Evolutionary conservation across 805 yeast genomes (phyloP).

Genomic region (Candida rishiriensis): DNA sequence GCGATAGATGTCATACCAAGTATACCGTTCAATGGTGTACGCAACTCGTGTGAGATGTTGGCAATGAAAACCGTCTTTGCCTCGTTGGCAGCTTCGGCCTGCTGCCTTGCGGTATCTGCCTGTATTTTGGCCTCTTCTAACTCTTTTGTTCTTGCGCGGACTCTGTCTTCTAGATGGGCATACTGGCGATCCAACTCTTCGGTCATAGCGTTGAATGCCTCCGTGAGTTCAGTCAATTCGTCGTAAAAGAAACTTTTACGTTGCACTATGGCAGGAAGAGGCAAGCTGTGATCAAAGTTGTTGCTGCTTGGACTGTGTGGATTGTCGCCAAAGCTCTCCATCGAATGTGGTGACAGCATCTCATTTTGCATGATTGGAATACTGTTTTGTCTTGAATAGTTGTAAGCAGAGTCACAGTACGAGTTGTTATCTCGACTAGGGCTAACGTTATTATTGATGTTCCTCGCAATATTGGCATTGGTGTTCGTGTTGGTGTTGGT

Average conservation of each 20-base stretch:
- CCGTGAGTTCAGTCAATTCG: slow-evolving; percentile 83
- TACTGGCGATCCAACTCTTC: slow-evolving; percentile 84
- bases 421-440: neutral
- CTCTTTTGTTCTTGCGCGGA: slow-evolving; percentile 78
- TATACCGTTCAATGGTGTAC: slow-evolving; percentile 95
- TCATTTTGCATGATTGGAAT: no score
- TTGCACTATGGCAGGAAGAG: slow-evolving; percentile 21
- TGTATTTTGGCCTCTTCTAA: slow-evolving; percentile 81
- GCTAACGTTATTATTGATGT: neutral
- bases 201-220: slow-evolving; percentile 88
- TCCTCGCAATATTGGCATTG: no score
- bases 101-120: slow-evolving; percentile 44
- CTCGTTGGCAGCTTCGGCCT: slow-evolving; percentile 83
- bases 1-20: slow-evolving; percentile 94
- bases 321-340: no score
- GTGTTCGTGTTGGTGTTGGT: no score
- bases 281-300: slow-evolving; percentile 1
- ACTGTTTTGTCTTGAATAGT: no score
- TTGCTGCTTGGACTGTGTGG: neutral
- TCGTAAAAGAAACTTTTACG: slow-evolving; percentile 54
- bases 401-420: slow-evolving; percentile 3
- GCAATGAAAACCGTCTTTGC: slow-evolving; percentile 94
- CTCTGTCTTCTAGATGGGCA: slow-evolving; percentile 81
- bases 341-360: no score
- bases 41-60: slow-evolving; percentile 86